Base-by-base conservation (phyloP, 2,329 filamentous ascomycete species). In the Westerdykella aurantiaca region DNA sequence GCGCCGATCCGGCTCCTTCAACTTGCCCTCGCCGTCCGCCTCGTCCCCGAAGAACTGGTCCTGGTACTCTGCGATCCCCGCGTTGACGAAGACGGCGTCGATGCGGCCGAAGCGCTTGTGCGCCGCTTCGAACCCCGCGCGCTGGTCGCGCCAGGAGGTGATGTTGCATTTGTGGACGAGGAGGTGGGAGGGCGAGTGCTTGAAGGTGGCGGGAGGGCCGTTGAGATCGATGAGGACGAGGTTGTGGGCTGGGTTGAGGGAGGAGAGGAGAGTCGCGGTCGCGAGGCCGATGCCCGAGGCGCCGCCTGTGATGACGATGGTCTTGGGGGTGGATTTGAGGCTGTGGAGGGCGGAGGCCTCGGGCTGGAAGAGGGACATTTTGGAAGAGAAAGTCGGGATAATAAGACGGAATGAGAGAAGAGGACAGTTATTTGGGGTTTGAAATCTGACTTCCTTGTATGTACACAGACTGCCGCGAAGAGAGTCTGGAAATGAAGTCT, bases 1-100 rank as follows among this genome's bases (percentile, higher is more conserved):
- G n/a, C 68, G 56, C 16, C 69, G 61, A 47, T 75, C 71, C 9
- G 73, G 73, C 54, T 72, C 71, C 37, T 62, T 61, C n/a, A 76
- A 54, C 45, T 70, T 53, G 0, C 72, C 72, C 5, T 63, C 43
- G 0, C 34, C 45, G 40, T 75, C 72, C 5, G 70, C 39, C 7
- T 68, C 61, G 40, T 74, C 71, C 4, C 63, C 69, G 62, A 75
- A 76, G 57, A 76, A 74, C 48, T 75, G 72, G 38, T 76, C 72
- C 34, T 63, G 63, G 39, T 71, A 64, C 48, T 76, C 73, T 22
- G 69, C 64, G 18, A 76, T 70, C 0, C 73, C 73, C 5, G 73
- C 73, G 41, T 76, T 76, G 38, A 75, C 69, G 49, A 73, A 76
- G 12, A 76, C 72, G 33, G 60, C 61, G 42, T 73, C 70, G 34